phyloP scores from a whole-genome alignment of 495 filamentous ascomycete species.

The Pseudevernia furfuracea region DNA sequence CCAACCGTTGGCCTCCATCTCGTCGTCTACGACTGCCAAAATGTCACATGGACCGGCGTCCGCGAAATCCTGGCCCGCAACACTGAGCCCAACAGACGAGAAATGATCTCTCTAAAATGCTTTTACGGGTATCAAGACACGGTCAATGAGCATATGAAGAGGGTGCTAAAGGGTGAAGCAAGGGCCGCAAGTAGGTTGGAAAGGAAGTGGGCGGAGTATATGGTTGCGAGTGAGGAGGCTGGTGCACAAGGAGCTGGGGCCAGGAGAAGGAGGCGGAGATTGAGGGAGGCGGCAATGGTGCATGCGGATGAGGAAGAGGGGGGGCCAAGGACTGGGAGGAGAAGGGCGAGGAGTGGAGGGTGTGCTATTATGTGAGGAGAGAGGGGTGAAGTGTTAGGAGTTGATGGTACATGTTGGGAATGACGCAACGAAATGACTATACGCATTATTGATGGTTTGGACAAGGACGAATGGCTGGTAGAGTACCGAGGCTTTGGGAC shows the following conservation, averaged over 20 bases:
- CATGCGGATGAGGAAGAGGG: conserved; percentile 70
- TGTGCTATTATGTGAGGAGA: conserved; percentile 48
- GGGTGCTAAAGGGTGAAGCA: conserved; percentile 69
- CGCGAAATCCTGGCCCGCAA: conserved; percentile 81
- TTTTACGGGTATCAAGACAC: conserved; percentile 95
- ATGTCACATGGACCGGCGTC: conserved; percentile 88
- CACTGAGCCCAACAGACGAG: conserved; percentile 48
- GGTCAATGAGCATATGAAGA: conserved; percentile 82
- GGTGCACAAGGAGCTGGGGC: conserved; percentile 57
- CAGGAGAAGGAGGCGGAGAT: conserved; percentile 62
- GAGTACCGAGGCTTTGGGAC: too few relatives aligned
- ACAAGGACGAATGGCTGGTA: background rate
- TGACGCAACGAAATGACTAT: background rate
- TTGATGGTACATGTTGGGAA: background rate
- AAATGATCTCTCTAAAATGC: conserved; percentile 81
- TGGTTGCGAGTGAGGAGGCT: conserved; percentile 84
- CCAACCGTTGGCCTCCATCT: conserved; percentile 61
- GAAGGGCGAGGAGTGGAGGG: conserved; percentile 49
- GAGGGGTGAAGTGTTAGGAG: background rate
- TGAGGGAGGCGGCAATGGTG: conserved; percentile 65
- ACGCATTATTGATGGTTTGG: background rate
- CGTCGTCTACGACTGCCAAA: conserved; percentile 84
- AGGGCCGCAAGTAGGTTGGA: conserved; percentile 64
- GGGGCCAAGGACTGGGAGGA: conserved; percentile 38
- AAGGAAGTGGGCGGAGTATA: conserved; percentile 87